phyloP scores from a whole-genome alignment of 371 early-diverging fungal genomes.

The Mucor irregularis region DNA sequence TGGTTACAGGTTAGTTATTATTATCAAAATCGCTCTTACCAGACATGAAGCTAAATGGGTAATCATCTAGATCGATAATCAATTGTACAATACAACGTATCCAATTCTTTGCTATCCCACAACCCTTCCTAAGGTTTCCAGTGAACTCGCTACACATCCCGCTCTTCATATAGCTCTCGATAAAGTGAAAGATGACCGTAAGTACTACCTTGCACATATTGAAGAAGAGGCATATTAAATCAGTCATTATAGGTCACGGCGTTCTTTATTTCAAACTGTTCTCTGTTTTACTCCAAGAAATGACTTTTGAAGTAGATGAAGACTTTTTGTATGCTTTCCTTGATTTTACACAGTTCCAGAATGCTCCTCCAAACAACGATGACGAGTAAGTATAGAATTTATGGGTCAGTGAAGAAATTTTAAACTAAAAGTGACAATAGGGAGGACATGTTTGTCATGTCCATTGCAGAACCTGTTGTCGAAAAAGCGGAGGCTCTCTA shows the following conservation, averaged over 20 bases:
- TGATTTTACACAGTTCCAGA: conserved; percentile 72
- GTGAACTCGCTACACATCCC: conserved; percentile 53
- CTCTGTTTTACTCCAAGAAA: conserved; percentile 80
- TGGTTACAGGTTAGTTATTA: conserved; percentile 65
- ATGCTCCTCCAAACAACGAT: conserved; percentile 22
- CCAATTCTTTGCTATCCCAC: conserved; percentile 88
- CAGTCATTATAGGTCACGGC: conserved; percentile 61
- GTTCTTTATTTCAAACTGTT: conserved; percentile 83
- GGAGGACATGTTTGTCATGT: conserved; percentile 34
- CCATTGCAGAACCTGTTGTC: conserved; percentile 55
- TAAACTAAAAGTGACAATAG: conserved; percentile 7
- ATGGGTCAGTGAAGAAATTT: background rate
- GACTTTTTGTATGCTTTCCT: conserved; percentile 75
- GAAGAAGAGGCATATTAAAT: background rate
- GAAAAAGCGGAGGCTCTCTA: conserved; percentile 62
- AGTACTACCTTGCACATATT: conserved; percentile 5
- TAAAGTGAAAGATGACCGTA: conserved; percentile 73
- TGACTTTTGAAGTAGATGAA: conserved; percentile 87
- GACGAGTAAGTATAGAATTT: conserved; percentile 15
- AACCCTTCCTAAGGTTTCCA: conserved; percentile 57
- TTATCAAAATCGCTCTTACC: too few species aligned
- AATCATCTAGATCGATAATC: conserved; percentile 78
- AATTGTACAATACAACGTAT: conserved; percentile 68
- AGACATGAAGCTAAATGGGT: background rate
- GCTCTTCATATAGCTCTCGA: conserved; percentile 59